Evolutionary conservation across 192 early-diverging fungal species (phyloP), one percentile per base, ranked within the genome.

Genomic region (Gaertneriomyces sp.): DNA sequence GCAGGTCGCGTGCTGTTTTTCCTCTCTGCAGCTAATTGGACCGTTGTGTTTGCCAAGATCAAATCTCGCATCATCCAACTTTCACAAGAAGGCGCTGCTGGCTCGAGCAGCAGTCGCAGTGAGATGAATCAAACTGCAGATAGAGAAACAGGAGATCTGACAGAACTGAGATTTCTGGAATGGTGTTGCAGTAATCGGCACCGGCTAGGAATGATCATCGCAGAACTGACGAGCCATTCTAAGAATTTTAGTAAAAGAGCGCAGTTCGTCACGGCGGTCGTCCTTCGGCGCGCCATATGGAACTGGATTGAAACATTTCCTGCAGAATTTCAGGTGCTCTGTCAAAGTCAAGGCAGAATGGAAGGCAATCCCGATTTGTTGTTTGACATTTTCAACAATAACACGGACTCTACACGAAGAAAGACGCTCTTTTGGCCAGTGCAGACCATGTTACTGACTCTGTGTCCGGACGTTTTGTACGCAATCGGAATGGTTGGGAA

Each of bases 231-330:
- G 11, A 60, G 61, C 54, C 46, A 53, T 44, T 65, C 63, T 43
- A 69, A 63, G 45, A 64, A 52, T 20, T 66, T 77, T 17, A 19
- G 68, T 14, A 81, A 81, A 52, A 17, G 68, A 4, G 86, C 89
- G 5, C 93, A 94, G 59, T 80, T 88, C 12, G 76, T 87, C n/a
- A 75, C 89, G 66, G 88, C 91, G 0, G 78, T 88, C 8, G 82
- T 89, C 11, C 78, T 95, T 56, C 85, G 92, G 17, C 86, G 88
- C 33, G 85, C 85, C 5, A 91, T 98, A 63, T 96, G 93, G 94
- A 88, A 89, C 73, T 98, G 93, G 87, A 94, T 98, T 43, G 87
- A 91, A 58, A 82, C 86, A 9, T 95, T 91, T 68, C 88, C 91
- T 0, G 74, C 80, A 7, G 93, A 95, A 57, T 98, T 92, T 71